Percentiles rank a stretch among this genome's conserved stretches.
Evolutionary conservation across 2,329 filamentous ascomycete genomes (phyloP).

Genomic region (Purpureocillium lavendulum): DNA sequence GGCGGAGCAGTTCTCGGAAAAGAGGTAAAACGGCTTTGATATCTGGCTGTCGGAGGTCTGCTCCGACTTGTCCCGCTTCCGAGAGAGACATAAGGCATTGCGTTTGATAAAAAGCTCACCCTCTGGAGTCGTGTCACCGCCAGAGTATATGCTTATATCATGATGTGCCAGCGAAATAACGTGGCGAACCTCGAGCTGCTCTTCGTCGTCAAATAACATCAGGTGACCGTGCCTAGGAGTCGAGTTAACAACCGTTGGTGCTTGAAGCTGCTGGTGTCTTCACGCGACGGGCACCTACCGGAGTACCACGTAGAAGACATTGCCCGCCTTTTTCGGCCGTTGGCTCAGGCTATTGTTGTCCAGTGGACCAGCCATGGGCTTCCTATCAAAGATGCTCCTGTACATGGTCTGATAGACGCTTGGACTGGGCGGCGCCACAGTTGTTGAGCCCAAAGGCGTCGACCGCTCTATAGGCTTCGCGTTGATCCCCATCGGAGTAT

Average conservation of each 20-base stretch:
- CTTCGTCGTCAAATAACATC: conserved; percentile 94
- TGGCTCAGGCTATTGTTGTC: conserved; percentile 41
- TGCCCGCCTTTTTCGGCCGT: conserved; percentile 60
- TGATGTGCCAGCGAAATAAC: conserved; percentile 91
- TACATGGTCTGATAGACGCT: conserved; percentile 99
- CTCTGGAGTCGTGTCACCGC: conserved; percentile 70
- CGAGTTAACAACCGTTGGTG: conserved; percentile 6
- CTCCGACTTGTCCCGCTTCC: conserved; percentile 49
- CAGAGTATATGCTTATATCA: conserved; percentile 75
- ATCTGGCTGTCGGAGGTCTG: conserved; percentile 44
- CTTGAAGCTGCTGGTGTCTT: too few relatives aligned
- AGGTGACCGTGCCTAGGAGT: conserved; percentile 72
- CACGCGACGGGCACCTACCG: conserved; percentile 44
- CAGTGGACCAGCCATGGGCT: conserved; percentile 37
- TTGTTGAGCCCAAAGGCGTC: conserved; percentile 67
- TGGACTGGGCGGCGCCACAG: conserved; percentile 71
- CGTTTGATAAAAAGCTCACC: conserved; percentile 94
- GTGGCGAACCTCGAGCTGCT: conserved; percentile 91
- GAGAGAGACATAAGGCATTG: conserved; percentile 76
- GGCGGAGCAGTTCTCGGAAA: conserved; percentile 89
- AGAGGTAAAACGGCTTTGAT: conserved; percentile 84
- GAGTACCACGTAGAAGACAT: conserved; percentile 88
- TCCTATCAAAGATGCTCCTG: conserved; percentile 86
- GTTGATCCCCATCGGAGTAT: conserved; percentile 84
- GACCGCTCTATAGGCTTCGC: conserved; percentile 83